Percentiles rank a stretch among this genome's conserved stretches.
These are phyloP conservation scores for Gracilaria vermiculophylla DNA, from an alignment of 23 red algal genomes.

Conservation along the genomic window DNA sequence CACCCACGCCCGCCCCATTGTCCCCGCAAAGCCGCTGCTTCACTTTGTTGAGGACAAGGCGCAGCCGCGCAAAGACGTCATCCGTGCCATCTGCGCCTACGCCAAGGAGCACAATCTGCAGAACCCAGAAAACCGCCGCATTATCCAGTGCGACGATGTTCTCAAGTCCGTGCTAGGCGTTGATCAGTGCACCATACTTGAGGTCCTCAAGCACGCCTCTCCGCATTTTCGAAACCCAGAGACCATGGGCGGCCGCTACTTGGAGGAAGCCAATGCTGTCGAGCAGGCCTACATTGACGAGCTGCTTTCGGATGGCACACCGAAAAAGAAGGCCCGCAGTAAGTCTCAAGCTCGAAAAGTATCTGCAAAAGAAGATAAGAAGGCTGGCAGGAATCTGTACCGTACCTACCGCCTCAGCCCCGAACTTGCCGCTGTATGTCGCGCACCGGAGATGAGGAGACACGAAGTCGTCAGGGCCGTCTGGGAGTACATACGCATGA, in stretches of 20 bases:
- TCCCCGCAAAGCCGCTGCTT: constrained; percentile 15
- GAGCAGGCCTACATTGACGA: background rate
- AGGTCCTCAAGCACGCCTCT: constrained; percentile 46
- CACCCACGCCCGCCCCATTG: constrained; percentile 8
- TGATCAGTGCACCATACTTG: constrained; percentile 44
- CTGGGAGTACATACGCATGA: constrained; percentile 78
- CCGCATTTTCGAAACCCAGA: constrained; percentile 58
- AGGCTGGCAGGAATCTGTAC: constrained; percentile 21
- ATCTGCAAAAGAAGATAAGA: constrained; percentile 6
- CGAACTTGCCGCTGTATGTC: constrained; percentile 60
- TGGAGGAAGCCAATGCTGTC: constrained; percentile 16
- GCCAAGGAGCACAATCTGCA: constrained; percentile 67
- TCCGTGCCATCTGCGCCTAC: constrained; percentile 43
- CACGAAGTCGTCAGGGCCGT: constrained; percentile 71
- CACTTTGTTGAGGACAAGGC: constrained; percentile 60
- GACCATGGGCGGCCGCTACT: constrained; percentile 24
- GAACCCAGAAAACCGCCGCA: constrained; percentile 25
- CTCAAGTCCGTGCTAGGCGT: constrained; percentile 57
- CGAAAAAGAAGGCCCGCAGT: background rate
- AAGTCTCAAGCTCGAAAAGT: constrained; percentile 8
- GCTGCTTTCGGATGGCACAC: background rate
- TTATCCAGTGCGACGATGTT: constrained; percentile 50
- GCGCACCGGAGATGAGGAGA: constrained; percentile 32
- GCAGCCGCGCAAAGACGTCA: constrained; percentile 41
- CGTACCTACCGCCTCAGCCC: constrained; percentile 32